Percentiles rank a stretch among this genome's conserved stretches.
These are phyloP conservation scores for Cytospora paraplurivora DNA, from an alignment of 2,329 filamentous ascomycete species.

Conservation along the genomic window DNA sequence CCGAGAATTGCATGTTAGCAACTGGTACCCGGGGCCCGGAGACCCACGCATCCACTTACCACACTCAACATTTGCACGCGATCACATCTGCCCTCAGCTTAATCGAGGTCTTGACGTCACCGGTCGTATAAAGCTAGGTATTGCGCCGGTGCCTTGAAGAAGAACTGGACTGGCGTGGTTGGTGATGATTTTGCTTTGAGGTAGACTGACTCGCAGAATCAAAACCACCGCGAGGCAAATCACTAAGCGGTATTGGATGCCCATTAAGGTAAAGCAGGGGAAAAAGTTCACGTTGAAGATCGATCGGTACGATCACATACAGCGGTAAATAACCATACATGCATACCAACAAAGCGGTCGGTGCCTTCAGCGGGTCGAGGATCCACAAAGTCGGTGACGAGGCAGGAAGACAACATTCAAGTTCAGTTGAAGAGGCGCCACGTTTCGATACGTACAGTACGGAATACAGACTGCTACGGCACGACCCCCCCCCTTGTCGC, in stretches of 20 bases:
- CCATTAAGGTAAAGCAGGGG: not conserved
- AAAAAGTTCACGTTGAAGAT: not conserved
- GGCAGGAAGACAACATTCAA: not conserved
- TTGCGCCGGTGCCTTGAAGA: not conserved
- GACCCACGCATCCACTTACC: slow-evolving; percentile 11
- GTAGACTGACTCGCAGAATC: slow-evolving; percentile 18
- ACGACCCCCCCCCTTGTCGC: not conserved
- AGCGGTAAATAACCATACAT: too few species aligned
- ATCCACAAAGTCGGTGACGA: not conserved
- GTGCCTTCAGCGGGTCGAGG: not conserved
- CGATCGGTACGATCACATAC: not conserved
- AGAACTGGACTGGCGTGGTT: slow-evolving; percentile 11
- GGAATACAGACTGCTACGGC: not conserved
- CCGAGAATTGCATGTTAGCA: not conserved
- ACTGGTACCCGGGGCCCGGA: not conserved
- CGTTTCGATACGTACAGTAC: not conserved
- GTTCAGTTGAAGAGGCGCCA: not conserved
- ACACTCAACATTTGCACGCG: not conserved
- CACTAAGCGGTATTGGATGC: not conserved
- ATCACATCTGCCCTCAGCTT: too few species aligned
- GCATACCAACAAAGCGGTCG: not conserved
- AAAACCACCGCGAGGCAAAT: slow-evolving; percentile 1
- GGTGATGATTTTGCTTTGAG: slow-evolving; percentile 11
- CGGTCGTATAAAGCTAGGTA: slow-evolving; percentile 1
- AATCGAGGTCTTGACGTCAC: slow-evolving; percentile 14